A percentile compares a stretch with the other conserved stretches of the same genome.
These are phyloP conservation scores for Monilinia polystroma DNA, from an alignment of 2,329 filamentous ascomycete genomes.

Conservation along the genomic window DNA sequence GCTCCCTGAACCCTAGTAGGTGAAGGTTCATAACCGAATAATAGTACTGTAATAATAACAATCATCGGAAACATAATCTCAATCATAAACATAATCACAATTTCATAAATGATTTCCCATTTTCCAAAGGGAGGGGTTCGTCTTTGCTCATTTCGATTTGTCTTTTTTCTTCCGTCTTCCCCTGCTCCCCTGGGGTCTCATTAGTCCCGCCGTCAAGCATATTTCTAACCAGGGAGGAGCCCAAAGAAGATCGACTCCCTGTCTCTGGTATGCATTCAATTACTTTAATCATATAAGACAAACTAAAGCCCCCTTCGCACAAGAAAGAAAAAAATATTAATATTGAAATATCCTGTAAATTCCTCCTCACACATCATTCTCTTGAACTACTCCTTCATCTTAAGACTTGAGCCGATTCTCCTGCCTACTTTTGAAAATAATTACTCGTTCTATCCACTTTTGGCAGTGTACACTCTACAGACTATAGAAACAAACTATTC, in stretches of 20 bases:
- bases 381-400: conserved; percentile 17
- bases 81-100: conserved; percentile 19
- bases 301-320: conserved; percentile 33
- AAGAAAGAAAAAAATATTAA: conserved; percentile 25
- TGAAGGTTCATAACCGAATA: conserved; percentile 9
- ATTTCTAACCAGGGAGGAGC: conserved; percentile 27
- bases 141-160: conserved; percentile 36
- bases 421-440: conserved; percentile 12
- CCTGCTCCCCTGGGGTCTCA: conserved; percentile 30
- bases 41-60: neutral
- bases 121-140: conserved; percentile 19
- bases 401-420: conserved; percentile 14
- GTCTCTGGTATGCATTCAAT: conserved; percentile 37
- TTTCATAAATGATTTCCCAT: conserved; percentile 21
- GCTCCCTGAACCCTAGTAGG: conserved; percentile 20
- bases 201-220: conserved; percentile 28
- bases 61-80: conserved; percentile 9
- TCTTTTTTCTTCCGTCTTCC: conserved; percentile 35
- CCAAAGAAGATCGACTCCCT: conserved; percentile 35
- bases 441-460: conserved; percentile 3
- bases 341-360: conserved; percentile 26
- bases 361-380: conserved; percentile 22
- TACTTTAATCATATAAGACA: conserved; percentile 38
- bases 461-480: conserved; percentile 11
- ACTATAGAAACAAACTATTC: conserved; percentile 13